Evolutionary conservation across 352 stramenopile species (phyloP), one percentile per base, ranked within the genome.

Genomic region (Hyaloperonospora brassicae): DNA sequence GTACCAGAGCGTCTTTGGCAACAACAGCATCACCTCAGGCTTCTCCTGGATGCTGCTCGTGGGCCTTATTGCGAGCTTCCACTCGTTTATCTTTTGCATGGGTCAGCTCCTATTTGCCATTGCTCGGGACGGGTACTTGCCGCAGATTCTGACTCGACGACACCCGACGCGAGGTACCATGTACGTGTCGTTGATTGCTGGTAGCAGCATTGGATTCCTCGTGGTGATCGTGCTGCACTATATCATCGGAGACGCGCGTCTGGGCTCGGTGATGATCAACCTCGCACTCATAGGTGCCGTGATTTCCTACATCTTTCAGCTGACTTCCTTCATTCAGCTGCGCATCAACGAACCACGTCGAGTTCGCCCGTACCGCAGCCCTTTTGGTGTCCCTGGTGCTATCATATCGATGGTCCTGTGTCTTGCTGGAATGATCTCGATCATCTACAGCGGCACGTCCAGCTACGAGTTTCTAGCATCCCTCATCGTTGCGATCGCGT

Each of bases 31-130:
- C 2, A 87, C 76, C 10, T 78, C 74, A 22, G 77, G 61, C 9
- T 87, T 87, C 42, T 83, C 77, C 43, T 87, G 77, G 77, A 56
- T 87, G 40, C 61, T 87, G 21, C 72, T 86, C 34, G 48, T 87
- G 1, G 77, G 77, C 0, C 65, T 86, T 7, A 73, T 87, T 54
- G 65, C 67, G 17, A 83, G 70, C 56, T 87, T 87, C 55, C 74
- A 86, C 66, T 87, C 74, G 55, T 87, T 87, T 53, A 75, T 87
- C n/a, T 87, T 79, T 50, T 87, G 77, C 62, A 87, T 87, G 76
- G 76, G 76, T 21, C 72, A 79, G 17, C 42, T 87, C 40, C 54
- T 87, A 23, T 83, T 71, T 45, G 77, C 77, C 12, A 87, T 87
- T 52, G 77, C 77, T 17, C 72, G 75, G 13, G 77, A 87, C 43